Conservation (phyloP, 441 rosid species). For the Dalechampia spathulata region DNA sequence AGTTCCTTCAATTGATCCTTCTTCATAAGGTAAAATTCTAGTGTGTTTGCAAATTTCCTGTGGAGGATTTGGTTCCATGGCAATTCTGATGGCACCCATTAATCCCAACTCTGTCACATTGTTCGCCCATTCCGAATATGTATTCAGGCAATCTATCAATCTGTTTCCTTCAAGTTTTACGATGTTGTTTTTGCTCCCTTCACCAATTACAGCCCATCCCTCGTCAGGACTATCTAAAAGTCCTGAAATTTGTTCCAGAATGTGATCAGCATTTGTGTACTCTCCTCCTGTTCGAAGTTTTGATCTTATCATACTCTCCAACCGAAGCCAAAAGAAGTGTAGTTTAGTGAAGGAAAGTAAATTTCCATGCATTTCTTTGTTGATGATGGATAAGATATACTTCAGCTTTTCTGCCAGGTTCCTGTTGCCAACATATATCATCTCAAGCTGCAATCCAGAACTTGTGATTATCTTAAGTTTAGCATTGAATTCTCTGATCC, state of each 20-base stretch:
- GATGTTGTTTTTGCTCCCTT: slow-evolving; percentile 23
- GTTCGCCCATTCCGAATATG: slow-evolving; percentile 40
- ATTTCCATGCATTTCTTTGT: slow-evolving; percentile 28
- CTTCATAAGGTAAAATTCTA: slow-evolving; percentile 33
- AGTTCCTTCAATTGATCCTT: slow-evolving; percentile 22
- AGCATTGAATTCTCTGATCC: slow-evolving; percentile 43
- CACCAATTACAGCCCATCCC: slow-evolving; percentile 62
- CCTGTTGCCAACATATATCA: slow-evolving; percentile 45
- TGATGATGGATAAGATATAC: slow-evolving; percentile 20
- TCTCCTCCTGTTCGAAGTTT: slow-evolving; percentile 24
- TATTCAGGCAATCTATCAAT: slow-evolving; percentile 30
- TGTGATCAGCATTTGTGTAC: slow-evolving; percentile 28
- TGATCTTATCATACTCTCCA: slow-evolving; percentile 61
- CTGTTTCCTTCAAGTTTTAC: slow-evolving; percentile 30
- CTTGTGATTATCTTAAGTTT: slow-evolving; percentile 29
- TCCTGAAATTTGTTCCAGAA: slow-evolving; percentile 33
- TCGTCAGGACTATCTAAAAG: slow-evolving; percentile 34
- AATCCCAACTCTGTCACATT: slow-evolving; percentile 37
- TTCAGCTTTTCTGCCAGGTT: slow-evolving; percentile 23
- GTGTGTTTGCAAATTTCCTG: slow-evolving; percentile 39
- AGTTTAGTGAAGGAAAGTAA: slow-evolving; percentile 36
- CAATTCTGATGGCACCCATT: slow-evolving; percentile 37
- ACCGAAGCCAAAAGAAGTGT: slow-evolving; percentile 63
- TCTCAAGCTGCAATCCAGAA: slow-evolving; percentile 44
- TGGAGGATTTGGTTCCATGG: slow-evolving; percentile 23